Percentiles rank a stretch among this genome's conserved stretches.
These are phyloP conservation scores for Peziza echinospora DNA, from an alignment of 495 filamentous ascomycete genomes.

Conservation along the genomic window DNA sequence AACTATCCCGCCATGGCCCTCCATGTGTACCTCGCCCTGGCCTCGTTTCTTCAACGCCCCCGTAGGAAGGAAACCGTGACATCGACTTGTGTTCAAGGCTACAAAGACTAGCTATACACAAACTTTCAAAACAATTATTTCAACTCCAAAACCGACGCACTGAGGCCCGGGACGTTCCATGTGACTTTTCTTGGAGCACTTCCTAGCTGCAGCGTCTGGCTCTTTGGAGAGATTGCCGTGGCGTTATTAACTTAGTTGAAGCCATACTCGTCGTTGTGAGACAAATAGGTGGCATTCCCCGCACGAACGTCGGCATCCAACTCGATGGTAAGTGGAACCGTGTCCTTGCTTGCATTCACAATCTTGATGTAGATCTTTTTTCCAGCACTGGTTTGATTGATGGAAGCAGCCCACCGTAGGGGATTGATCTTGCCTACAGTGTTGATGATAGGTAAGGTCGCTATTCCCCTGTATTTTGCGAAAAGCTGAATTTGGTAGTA, in stretches of 20 bases:
- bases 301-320: conserved; percentile 14
- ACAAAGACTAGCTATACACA: too few species aligned
- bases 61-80: too few species aligned
- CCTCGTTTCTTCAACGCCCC: background rate
- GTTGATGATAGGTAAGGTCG: conserved; percentile 23
- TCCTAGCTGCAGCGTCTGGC: conserved; percentile 5
- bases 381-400: conserved; percentile 1
- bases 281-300: conserved; percentile 24
- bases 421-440: conserved; percentile 26
- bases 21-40: background rate
- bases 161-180: conserved; percentile 9
- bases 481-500: conserved; percentile 28
- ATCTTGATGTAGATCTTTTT: conserved; percentile 19
- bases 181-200: conserved; percentile 2
- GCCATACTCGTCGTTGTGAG: conserved; percentile 21
- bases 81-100: too few species aligned
- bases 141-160: conserved; percentile 11
- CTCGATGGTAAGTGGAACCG: conserved; percentile 17
- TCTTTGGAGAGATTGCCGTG: conserved; percentile 14
- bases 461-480: conserved; percentile 26
- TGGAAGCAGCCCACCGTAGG: conserved; percentile 30
- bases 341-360: conserved; percentile 20
- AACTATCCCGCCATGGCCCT: too few species aligned
- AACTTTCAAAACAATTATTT: too few species aligned
- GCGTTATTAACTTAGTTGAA: conserved; percentile 20